These are phyloP conservation scores for Podosphaera xanthii DNA, from an alignment of 2,329 filamentous ascomycete species.

Conservation along the genomic window DNA sequence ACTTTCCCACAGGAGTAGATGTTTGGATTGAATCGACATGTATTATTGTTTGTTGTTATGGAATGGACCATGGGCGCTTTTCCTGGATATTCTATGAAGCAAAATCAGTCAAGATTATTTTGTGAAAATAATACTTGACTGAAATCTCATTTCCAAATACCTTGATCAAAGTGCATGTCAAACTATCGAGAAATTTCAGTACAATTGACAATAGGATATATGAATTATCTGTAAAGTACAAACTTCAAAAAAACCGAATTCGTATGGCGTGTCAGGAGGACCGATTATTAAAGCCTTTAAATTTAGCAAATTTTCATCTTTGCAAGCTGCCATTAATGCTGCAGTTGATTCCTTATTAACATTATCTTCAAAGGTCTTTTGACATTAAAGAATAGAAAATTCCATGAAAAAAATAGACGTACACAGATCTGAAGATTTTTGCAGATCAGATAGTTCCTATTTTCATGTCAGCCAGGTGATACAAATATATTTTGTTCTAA, in stretches of 20 bases:
- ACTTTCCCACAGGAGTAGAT: constrained; percentile 85
- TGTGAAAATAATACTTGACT: neutral
- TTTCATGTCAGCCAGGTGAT: constrained; percentile 17
- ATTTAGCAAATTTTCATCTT: constrained; percentile 71
- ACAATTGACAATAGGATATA: neutral
- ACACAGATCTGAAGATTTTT: constrained; percentile 69
- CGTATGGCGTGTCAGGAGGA: constrained; percentile 83
- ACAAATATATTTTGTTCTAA: constrained; percentile 7
- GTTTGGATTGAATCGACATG: constrained; percentile 86
- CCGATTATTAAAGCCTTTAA: constrained; percentile 77
- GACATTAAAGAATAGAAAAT: neutral
- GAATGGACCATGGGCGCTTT: constrained; percentile 39
- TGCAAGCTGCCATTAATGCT: constrained; percentile 73
- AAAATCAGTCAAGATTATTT: neutral
- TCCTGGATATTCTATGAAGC: constrained; percentile 50
- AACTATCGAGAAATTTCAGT: constrained; percentile 31
- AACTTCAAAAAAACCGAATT: constrained; percentile 94
- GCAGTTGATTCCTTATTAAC: constrained; percentile 1
- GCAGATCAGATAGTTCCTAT: constrained; percentile 68
- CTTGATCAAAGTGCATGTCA: constrained; percentile 50
- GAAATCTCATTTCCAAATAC: constrained; percentile 20
- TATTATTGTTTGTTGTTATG: constrained; percentile 70
- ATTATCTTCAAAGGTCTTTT: neutral
- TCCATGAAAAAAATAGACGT: constrained; percentile 17
- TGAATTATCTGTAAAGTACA: constrained; percentile 8